Conservation (phyloP, 306 rosid species). For the Quercus ilex region DNA sequence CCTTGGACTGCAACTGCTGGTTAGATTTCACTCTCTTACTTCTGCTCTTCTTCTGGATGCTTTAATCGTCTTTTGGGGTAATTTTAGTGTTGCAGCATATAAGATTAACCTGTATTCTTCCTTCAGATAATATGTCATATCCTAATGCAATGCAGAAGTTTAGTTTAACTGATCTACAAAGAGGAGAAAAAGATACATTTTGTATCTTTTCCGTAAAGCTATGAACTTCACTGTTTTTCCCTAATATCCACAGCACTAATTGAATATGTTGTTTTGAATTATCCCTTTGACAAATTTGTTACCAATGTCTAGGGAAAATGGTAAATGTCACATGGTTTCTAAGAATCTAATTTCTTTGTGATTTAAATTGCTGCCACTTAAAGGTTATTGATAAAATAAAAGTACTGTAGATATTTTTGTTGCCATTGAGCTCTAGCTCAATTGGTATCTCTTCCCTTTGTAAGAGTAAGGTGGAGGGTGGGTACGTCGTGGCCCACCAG, state of each 20-base stretch:
- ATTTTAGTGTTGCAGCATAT: not conserved
- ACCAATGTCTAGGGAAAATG: not conserved
- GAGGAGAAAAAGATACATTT: not conserved
- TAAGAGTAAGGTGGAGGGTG: too few species aligned
- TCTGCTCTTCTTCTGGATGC: conserved; percentile 5
- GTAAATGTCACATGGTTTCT: not conserved
- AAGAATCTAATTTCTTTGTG: not conserved
- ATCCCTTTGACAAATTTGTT: not conserved
- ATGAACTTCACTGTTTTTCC: not conserved
- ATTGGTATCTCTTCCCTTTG: too few species aligned
- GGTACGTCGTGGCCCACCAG: too few species aligned
- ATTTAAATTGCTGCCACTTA: not conserved
- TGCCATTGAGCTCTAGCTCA: not conserved
- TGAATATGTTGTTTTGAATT: not conserved
- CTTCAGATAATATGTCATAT: not conserved
- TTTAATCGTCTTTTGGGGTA: not conserved
- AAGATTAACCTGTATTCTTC: not conserved
- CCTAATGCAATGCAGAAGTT: not conserved
- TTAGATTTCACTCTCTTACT: conserved; percentile 30
- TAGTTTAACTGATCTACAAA: not conserved
- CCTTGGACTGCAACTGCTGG: conserved; percentile 72
- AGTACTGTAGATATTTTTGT: not conserved
- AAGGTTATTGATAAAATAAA: not conserved
- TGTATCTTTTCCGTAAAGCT: not conserved
- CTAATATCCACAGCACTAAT: not conserved